Conservation (phyloP, 2,329 filamentous ascomycete genomes). For the Penicillium fuscoglaucum region DNA sequence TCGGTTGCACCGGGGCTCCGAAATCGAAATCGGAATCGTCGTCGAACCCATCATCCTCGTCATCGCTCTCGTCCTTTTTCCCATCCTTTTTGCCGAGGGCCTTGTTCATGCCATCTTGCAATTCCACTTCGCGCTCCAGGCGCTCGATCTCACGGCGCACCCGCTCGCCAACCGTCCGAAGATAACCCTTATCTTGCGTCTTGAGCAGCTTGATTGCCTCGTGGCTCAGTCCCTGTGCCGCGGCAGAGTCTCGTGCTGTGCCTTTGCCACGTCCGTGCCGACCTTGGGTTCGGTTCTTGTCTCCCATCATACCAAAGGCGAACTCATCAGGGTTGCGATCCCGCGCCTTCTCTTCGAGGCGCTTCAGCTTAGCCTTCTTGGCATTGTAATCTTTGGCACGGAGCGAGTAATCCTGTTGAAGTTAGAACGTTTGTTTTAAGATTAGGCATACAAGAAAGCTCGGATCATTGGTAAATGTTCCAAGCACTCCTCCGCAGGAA, state of each 20-base stretch:
- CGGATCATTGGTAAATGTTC: not conserved
- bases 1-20: slow-evolving; percentile 22
- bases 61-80: slow-evolving; percentile 24
- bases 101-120: slow-evolving; percentile 43
- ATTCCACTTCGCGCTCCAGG: slow-evolving; percentile 46
- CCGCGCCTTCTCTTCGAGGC: slow-evolving; percentile 59
- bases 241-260: slow-evolving; percentile 43
- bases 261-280: slow-evolving; percentile 40
- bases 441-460: not conserved
- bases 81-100: slow-evolving; percentile 26
- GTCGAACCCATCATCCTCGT: slow-evolving; percentile 27
- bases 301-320: slow-evolving; percentile 63
- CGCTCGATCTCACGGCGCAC: slow-evolving; percentile 55
- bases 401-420: slow-evolving; percentile 60
- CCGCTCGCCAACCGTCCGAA: slow-evolving; percentile 59
- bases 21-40: slow-evolving; percentile 27
- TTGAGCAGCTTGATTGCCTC: slow-evolving; percentile 65
- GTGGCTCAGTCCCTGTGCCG: slow-evolving; percentile 49
- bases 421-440: not conserved
- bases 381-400: slow-evolving; percentile 64
- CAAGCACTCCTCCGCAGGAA: not conserved
- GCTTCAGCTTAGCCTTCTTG: slow-evolving; percentile 61
- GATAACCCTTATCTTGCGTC: slow-evolving; percentile 64
- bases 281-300: slow-evolving; percentile 43
- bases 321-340: slow-evolving; percentile 68